Base-by-base conservation (phyloP, 225 moss, liverwort and hornwort species). In the Physcomitrellopsis africana region DNA sequence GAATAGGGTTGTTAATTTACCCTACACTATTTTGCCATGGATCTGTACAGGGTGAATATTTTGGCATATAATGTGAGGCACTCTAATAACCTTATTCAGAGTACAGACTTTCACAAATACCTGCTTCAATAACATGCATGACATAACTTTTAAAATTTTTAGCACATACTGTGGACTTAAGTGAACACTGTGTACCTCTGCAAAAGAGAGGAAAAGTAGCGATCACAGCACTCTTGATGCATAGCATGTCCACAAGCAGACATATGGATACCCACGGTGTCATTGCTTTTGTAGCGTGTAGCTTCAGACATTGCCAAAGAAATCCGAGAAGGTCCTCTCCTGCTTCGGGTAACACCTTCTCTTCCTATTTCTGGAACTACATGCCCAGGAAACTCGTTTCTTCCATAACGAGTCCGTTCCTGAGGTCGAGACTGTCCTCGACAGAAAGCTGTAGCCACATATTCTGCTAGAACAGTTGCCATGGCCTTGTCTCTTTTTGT, bases 181-280 rank as follows among this genome's bases (percentile, higher is more conserved):
- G 45, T 46, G 72, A 65, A 44, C 19, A 45, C n/a, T 45, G 17
- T 17, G 22, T 82, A 95, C 95, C 95, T 96, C 78, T 96, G 90
- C 68, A 87, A 81, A 63, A 96, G 86, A 61, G 93, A 93, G 58
- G 88, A 81, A 51, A 93, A 89, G 84, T 96, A 96, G 65, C 93
- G 93, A 73, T 93, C 95, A 59, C 92, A 87, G 52, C 95, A 96
- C 47, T 96, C 95, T 73, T 96, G 93, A 80, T 96, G 95, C 77
- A 96, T 92, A 56, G 95, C 95, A 78, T 96, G 95, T 41, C 95
- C 95, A 86, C 95, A 96, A 74, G 95, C 90, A 46, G 95, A 96
- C 72, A 96, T 73, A 75, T 89, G 87, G 45, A 96, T 86, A 69
- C 95, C 95, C 65, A 87, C 82, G 53, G 76, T 79, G 80, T 93